Evolutionary conservation across 2,329 filamentous ascomycete genomes (phyloP), one percentile per base, ranked within the genome.

Genomic region (Cladophialophora carrionii): DNA sequence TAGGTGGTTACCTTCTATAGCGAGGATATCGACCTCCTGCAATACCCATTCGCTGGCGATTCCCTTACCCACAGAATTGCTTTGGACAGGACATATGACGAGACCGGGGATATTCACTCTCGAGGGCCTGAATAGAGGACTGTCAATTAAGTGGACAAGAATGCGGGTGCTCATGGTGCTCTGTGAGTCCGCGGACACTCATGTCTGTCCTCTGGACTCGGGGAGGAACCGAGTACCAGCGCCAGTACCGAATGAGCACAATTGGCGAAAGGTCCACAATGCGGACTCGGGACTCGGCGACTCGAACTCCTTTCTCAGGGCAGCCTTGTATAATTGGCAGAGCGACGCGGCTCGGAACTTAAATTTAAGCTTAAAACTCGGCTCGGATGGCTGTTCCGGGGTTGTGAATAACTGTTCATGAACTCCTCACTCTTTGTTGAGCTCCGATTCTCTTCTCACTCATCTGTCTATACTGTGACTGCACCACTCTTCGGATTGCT

Each of bases 241-340:
- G 9, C 10, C 41, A 14, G 10, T n/a, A 14, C n/a, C 41, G n/a
- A 9, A 3, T 8, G 12, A 9, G 10, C 8, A n/a, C 41, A 43
- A 3, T 43, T n/a, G 26, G 6, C 6, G 26, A 6, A 43, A 9
- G 41, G 12, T n/a, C 41, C 3, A 43, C 10, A 43, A n/a, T 43
- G 10, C 8, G 3, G 41, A 14, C 12, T n/a, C 3, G 12, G 41
- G 41, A 43, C 3, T 10, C 43, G 26, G 26, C 26, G 26, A 6
- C 26, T 29, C 3, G 26, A 29, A 29, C 56, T 49, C 56, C 56
- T 58, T 58, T 58, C 43, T 20, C 29, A 41, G 4, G 14, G 5
- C 56, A 58, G 56, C 56, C 56, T 58, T 49, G 43, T 24, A 58
- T 12, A 4, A 14, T 32, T 17, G 3, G 12, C 8, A 14, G 5